A percentile compares a stretch with the other conserved stretches of the same genome.
phyloP scores from a whole-genome alignment of 441 rosid genomes.

The Dalechampia spathulata region DNA sequence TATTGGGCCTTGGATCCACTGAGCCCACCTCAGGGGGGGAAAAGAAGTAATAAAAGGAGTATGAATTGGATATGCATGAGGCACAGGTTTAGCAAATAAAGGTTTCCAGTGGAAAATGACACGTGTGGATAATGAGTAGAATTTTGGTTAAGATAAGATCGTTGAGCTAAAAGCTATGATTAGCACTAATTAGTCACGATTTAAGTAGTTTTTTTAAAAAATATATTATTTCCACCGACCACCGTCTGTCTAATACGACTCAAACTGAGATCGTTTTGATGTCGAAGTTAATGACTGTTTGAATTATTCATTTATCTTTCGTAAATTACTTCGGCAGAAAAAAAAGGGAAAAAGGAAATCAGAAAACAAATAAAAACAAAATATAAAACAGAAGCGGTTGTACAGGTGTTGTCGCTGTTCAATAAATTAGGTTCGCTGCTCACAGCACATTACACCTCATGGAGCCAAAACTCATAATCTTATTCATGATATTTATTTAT shows the following conservation, averaged over 20 bases:
- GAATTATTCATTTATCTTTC: too few species aligned
- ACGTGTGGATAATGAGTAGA: slow-evolving; percentile 10
- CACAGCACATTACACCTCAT: background rate
- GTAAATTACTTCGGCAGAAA: background rate
- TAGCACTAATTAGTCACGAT: slow-evolving; percentile 11
- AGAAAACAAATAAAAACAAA: background rate
- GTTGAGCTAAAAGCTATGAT: slow-evolving; percentile 8
- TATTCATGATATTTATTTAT: too few species aligned
- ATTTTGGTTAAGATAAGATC: slow-evolving; percentile 4
- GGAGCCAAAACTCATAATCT: too few species aligned
- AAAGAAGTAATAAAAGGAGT: background rate
- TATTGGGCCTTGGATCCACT: background rate
- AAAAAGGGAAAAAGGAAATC: background rate
- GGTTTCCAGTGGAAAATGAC: background rate
- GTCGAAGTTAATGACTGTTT: too few species aligned
- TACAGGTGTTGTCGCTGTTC: slow-evolving; percentile 18
- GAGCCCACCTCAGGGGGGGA: slow-evolving; percentile 13
- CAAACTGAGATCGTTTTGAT: too few species aligned
- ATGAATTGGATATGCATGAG: slow-evolving; percentile 17
- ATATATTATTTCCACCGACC: too few species aligned
- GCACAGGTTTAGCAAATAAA: background rate
- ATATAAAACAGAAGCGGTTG: background rate
- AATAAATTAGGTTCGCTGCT: background rate
- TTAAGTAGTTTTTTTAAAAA: background rate
- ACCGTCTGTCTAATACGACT: too few species aligned